A percentile compares a stretch with the other conserved stretches of the same genome.
These are phyloP conservation scores for Acacia acuminata DNA, from an alignment of 306 rosid species.

Conservation along the genomic window DNA sequence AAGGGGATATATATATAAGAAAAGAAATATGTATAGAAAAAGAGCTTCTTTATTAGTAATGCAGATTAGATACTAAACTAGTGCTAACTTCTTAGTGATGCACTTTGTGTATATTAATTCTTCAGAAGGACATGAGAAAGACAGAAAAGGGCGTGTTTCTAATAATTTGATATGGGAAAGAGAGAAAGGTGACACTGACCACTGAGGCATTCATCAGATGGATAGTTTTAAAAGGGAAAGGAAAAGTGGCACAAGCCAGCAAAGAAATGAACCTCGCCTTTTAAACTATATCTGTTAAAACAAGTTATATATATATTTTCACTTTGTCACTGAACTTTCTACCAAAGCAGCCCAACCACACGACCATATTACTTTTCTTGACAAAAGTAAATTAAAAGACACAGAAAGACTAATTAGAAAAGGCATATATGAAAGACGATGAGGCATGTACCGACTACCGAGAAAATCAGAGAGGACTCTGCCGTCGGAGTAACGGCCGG, in stretches of 20 bases:
- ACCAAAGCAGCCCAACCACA: not conserved
- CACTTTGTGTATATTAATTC: not conserved
- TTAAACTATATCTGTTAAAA: not conserved
- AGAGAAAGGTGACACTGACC: conserved; percentile 18
- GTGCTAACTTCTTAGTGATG: not conserved
- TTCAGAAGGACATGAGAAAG: not conserved
- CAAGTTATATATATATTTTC: not conserved
- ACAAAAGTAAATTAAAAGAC: not conserved
- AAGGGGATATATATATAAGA: not conserved
- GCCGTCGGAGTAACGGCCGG: conserved; percentile 31
- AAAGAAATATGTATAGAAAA: not conserved
- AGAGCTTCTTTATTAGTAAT: not conserved
- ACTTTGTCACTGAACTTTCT: no score
- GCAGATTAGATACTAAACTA: not conserved
- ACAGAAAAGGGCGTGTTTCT: not conserved
- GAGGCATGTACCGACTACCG: not conserved
- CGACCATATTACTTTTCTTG: not conserved
- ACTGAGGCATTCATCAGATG: not conserved
- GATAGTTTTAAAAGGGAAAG: conserved; percentile 15
- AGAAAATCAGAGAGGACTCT: conserved; percentile 18
- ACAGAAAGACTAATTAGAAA: not conserved
- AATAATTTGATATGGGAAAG: not conserved
- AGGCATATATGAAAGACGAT: not conserved
- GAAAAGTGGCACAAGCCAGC: conserved; percentile 26
- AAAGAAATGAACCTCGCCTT: conserved; percentile 31